phyloP scores from a whole-genome alignment of 768 basidiomycete species.

The Calocybe cyanea region DNA sequence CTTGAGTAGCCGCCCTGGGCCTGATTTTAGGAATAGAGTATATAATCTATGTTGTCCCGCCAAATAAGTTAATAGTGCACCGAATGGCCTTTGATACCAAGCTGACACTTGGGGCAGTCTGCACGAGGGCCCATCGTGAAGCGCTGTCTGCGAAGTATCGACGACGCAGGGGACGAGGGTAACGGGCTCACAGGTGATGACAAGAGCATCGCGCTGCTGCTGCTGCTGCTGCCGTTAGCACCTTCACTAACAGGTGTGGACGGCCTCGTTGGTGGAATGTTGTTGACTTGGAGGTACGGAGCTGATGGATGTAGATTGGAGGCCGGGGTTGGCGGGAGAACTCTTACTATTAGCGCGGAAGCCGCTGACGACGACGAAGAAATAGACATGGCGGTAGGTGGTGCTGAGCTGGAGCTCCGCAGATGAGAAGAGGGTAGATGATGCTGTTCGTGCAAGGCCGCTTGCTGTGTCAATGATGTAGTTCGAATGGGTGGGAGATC shows the following conservation, averaged over 20 bases:
- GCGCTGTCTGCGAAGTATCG: slow-evolving; percentile 39
- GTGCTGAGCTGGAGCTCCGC: background rate
- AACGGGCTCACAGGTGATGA: slow-evolving; percentile 15
- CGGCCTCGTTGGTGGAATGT: slow-evolving; percentile 11
- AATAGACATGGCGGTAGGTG: background rate
- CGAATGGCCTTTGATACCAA: slow-evolving; percentile 68
- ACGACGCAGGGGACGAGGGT: background rate
- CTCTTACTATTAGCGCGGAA: slow-evolving; percentile 21
- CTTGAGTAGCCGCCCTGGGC: no score
- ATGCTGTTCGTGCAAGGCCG: slow-evolving; percentile 4
- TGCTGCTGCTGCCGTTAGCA: background rate
- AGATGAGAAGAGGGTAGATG: slow-evolving; percentile 4
- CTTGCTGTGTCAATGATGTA: slow-evolving; percentile 4
- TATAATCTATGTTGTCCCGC: background rate
- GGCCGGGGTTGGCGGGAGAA: slow-evolving; percentile 27
- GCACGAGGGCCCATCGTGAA: slow-evolving; percentile 70
- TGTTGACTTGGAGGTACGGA: slow-evolving; percentile 16
- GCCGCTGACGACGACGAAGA: slow-evolving; percentile 9
- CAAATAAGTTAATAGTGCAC: slow-evolving; percentile 51
- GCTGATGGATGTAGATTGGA: slow-evolving; percentile 15
- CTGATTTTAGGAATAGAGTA: no score
- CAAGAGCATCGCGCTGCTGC: slow-evolving; percentile 12
- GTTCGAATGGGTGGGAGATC: slow-evolving; percentile 11
- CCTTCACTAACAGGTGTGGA: slow-evolving; percentile 7
- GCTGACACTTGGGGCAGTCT: slow-evolving; percentile 64